These are phyloP conservation scores for Sporothrix luriei DNA, from an alignment of 2,329 filamentous ascomycete species.

Conservation along the genomic window DNA sequence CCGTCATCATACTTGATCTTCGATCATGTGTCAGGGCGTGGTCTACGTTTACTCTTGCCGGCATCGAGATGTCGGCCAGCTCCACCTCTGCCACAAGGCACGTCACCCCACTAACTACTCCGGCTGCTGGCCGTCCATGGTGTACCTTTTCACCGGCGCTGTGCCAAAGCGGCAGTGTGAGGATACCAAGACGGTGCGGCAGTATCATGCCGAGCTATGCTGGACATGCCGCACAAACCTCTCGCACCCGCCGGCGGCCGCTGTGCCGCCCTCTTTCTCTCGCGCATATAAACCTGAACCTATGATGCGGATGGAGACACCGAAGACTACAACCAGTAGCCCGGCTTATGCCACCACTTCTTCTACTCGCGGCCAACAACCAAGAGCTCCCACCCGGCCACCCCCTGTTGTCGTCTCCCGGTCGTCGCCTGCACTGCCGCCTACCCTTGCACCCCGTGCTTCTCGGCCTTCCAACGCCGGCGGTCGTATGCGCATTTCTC, in stretches of 20 bases:
- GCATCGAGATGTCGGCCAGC: slow-evolving; percentile 23
- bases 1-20: background rate
- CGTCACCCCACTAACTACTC: background rate
- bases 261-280: background rate
- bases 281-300: slow-evolving; percentile 5
- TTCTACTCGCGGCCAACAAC: background rate
- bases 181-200: background rate
- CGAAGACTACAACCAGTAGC: background rate
- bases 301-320: slow-evolving; percentile 4
- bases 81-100: slow-evolving; percentile 18
- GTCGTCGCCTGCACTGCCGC: background rate
- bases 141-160: background rate
- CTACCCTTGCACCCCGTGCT: background rate
- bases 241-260: background rate
- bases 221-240: slow-evolving; percentile 19
- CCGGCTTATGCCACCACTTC: background rate
- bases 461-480: background rate
- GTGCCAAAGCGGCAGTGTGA: slow-evolving; percentile 23
- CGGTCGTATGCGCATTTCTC: background rate
- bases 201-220: slow-evolving; percentile 22
- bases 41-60: slow-evolving; percentile 30
- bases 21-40: slow-evolving; percentile 28
- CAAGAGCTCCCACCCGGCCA: background rate
- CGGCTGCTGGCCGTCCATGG: slow-evolving; percentile 23
- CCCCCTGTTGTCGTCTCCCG: background rate